Evolutionary conservation across 306 rosid species (phyloP).

Genomic region (Notholithocarpus densiflorus): DNA sequence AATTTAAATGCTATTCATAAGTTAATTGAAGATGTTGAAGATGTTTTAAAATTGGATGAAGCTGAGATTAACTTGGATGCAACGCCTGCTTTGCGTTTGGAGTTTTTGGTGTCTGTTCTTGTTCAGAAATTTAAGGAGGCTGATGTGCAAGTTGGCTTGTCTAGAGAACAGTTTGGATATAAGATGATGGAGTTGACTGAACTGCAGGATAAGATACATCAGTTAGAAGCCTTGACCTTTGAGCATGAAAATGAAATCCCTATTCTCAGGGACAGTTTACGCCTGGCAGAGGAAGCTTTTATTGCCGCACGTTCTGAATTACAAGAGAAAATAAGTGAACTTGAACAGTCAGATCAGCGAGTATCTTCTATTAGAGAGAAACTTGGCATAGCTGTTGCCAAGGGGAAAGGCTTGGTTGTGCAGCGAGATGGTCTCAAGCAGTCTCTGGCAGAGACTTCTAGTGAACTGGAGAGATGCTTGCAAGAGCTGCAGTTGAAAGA

Average conservation of each 20-base stretch:
- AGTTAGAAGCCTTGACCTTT: conserved; percentile 39
- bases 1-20: conserved; percentile 51
- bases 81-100: conserved; percentile 52
- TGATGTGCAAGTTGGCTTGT: conserved; percentile 47
- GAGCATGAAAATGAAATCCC: conserved; percentile 70
- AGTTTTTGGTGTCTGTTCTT: conserved; percentile 57
- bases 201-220: conserved; percentile 53
- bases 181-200: conserved; percentile 47
- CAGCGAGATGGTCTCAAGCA: conserved; percentile 91
- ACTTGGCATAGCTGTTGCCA: conserved; percentile 93
- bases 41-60: conserved; percentile 48
- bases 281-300: conserved; percentile 66
- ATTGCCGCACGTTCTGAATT: conserved; percentile 49
- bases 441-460: conserved; percentile 71
- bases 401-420: conserved; percentile 92
- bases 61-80: conserved; percentile 29
- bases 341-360: conserved; percentile 81
- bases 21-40: conserved; percentile 55
- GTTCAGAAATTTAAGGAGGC: conserved; percentile 62
- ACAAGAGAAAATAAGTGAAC: conserved; percentile 57
- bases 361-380: conserved; percentile 80
- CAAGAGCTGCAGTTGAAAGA: conserved; percentile 79
- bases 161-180: conserved; percentile 49
- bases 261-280: conserved; percentile 73
- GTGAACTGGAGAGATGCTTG: conserved; percentile 77